Base-by-base conservation (phyloP, 345 rosid genomes). In the Microthlaspi erraticum region DNA sequence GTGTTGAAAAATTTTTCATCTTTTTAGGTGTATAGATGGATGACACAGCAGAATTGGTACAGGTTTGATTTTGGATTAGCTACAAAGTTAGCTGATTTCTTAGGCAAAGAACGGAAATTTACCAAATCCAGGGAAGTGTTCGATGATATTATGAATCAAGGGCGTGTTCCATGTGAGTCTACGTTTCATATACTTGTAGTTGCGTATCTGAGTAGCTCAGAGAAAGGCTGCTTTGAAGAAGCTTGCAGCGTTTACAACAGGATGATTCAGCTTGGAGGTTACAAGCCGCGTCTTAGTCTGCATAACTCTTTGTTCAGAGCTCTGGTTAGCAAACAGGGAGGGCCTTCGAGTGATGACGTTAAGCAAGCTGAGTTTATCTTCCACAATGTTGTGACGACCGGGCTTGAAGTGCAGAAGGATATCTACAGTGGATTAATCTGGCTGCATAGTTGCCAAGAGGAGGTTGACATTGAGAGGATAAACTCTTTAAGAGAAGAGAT, bases 261-360 rank as follows among this genome's bases (percentile, higher is more conserved):
- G 29, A 93, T 91, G 99, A 80, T 91, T 82, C 97, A 91, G 71
- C 78, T 89, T 63, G 99, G 97, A 74, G 99, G 96, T 44, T 89
- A 87, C 60, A 65, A 26, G 69, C 97, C 97, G 5, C 83, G 68
- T 56, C 86, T 86, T 48, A 82, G 85, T 66, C 77, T 93, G 80
- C 95, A 91, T 63, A 89, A 89, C 65, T 81, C 92, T 33, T 86
- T 93, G 10, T 91, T 93, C 76, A 80, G 84, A 83, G 92, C 91
- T 64, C 74, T 93, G 58, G 71, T 88, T 10, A 77, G 86, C 29
- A 76, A 83, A 68, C 84, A 87, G 0, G 96, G 87, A 45, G 80
- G 81, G 11, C 66, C 49, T 33, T 79, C 88, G 2, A 85, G 80
- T 62, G 82, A 79, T 75, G 79, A 84, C 64, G 84, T 93, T 32